Percentiles rank a stretch among this genome's conserved stretches.
These are phyloP conservation scores for Candida tibetensis DNA, from an alignment of 805 yeast genomes.

Conservation along the genomic window DNA sequence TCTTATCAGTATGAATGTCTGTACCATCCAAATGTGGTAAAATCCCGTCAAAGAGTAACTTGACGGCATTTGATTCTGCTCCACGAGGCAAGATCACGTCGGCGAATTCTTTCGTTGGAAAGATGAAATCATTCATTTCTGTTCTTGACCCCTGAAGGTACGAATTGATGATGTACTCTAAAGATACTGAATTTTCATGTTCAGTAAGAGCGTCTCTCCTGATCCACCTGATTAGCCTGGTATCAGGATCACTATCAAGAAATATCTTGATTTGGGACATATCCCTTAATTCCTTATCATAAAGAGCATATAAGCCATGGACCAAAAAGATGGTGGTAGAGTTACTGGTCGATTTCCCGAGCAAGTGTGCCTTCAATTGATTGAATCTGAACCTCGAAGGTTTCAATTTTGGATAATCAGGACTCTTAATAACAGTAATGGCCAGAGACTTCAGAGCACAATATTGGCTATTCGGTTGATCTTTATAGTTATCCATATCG, in stretches of 20 bases:
- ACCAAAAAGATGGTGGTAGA: constrained; percentile 40
- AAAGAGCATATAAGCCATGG: constrained; percentile 79
- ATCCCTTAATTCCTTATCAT: constrained; percentile 53
- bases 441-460: constrained; percentile 23
- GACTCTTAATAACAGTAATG: constrained; percentile 25
- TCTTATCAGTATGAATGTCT: constrained; percentile 10
- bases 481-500: constrained; percentile 43
- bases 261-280: constrained; percentile 67
- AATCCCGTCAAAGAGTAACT: constrained; percentile 64
- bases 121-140: constrained; percentile 65
- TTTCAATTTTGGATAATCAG: constrained; percentile 20
- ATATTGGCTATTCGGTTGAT: constrained; percentile 14
- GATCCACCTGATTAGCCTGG: constrained; percentile 78
- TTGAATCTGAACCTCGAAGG: constrained; percentile 45
- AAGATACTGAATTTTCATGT: constrained; percentile 7
- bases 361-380: constrained; percentile 19
- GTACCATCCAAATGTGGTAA: constrained; percentile 30
- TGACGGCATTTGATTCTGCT: constrained; percentile 55
- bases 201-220: constrained; percentile 35
- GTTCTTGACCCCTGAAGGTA: constrained; percentile 59
- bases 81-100: constrained; percentile 76
- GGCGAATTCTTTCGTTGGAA: constrained; percentile 68
- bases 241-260: constrained; percentile 82
- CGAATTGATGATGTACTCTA: constrained; percentile 38
- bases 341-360: constrained; percentile 17